Conservation (phyloP, 2,329 filamentous ascomycete species). For the Cladosporium sp. region DNA sequence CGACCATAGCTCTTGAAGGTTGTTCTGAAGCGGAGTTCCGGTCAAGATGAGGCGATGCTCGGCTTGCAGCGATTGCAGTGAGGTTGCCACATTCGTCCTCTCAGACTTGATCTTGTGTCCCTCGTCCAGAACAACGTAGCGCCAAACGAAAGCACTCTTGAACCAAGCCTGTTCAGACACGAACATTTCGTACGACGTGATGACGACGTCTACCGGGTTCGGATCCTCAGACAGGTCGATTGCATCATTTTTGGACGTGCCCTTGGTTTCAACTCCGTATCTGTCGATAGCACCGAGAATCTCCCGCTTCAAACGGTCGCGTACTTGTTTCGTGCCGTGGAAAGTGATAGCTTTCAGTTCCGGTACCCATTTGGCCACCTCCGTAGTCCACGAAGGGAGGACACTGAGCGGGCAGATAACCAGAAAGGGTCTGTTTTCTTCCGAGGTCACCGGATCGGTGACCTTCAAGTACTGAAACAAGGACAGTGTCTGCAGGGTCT, state of each 20-base stretch:
- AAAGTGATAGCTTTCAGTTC: slow-evolving; percentile 40
- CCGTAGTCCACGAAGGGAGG: slow-evolving; percentile 43
- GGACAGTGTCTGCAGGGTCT: slow-evolving; percentile 45
- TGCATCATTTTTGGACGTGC: slow-evolving; percentile 18
- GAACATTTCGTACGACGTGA: slow-evolving; percentile 48
- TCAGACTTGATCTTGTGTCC: slow-evolving; percentile 50
- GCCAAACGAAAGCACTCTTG: slow-evolving; percentile 46
- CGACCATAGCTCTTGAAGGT: slow-evolving; percentile 52
- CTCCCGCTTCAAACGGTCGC: slow-evolving; percentile 38
- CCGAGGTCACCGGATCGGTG: slow-evolving; percentile 28
- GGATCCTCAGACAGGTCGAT: slow-evolving; percentile 20
- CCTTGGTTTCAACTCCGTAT: slow-evolving; percentile 38
- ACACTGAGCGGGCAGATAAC: slow-evolving; percentile 49
- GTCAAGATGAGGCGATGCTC: slow-evolving; percentile 48
- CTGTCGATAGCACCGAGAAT: slow-evolving; percentile 39
- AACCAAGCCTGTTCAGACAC: slow-evolving; percentile 44
- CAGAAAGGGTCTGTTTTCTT: slow-evolving; percentile 36
- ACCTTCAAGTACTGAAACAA: slow-evolving; percentile 45
- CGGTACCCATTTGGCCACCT: slow-evolving; percentile 44
- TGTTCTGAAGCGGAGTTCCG: slow-evolving; percentile 54
- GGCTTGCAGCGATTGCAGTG: slow-evolving; percentile 39
- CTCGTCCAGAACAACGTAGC: slow-evolving; percentile 49
- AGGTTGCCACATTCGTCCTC: slow-evolving; percentile 36
- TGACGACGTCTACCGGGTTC: slow-evolving; percentile 36
- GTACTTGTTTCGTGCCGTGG: slow-evolving; percentile 41